These are phyloP conservation scores for Glomus cerebriforme DNA, from an alignment of 192 early-diverging fungal genomes.

Conservation along the genomic window DNA sequence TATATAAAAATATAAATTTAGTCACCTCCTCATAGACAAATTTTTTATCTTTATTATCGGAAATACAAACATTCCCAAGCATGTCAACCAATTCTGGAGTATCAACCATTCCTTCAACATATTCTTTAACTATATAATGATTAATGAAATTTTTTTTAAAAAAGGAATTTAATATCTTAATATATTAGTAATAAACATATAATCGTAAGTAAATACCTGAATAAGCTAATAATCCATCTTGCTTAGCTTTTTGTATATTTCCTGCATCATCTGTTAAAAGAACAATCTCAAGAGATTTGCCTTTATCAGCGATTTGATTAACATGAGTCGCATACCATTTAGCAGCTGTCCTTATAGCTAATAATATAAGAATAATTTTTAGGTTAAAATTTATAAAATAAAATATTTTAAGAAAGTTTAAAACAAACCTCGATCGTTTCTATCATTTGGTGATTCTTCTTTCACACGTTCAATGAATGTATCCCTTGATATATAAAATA, in stretches of 20 bases:
- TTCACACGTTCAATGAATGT: conserved; percentile 82
- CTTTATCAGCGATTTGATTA: conserved; percentile 35
- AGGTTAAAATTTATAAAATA: conserved; percentile 9
- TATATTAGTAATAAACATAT: neutral
- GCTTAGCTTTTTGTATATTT: conserved; percentile 72
- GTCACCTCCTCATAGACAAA: conserved; percentile 66
- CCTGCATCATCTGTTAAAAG: conserved; percentile 90
- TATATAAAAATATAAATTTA: neutral
- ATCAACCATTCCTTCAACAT: conserved; percentile 70
- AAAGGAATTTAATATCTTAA: neutral
- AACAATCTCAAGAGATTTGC: conserved; percentile 54
- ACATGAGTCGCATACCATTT: conserved; percentile 87
- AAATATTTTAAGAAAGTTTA: neutral
- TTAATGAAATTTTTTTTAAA: neutral
- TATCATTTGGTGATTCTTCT: conserved; percentile 90
- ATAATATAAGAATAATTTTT: neutral
- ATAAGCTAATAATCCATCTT: conserved; percentile 64
- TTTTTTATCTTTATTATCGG: conserved; percentile 55
- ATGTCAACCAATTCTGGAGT: conserved; percentile 92
- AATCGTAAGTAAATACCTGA: conserved; percentile 49
- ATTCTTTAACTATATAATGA: conserved; percentile 67
- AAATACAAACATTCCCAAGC: conserved; percentile 57
- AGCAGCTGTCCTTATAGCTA: conserved; percentile 83
- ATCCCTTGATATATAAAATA: conserved; percentile 48
- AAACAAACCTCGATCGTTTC: conserved; percentile 81